Percentiles rank a stretch among this genome's conserved stretches.
Conservation (phyloP, 208 protist species). For the Crithidia fasciculata region DNA sequence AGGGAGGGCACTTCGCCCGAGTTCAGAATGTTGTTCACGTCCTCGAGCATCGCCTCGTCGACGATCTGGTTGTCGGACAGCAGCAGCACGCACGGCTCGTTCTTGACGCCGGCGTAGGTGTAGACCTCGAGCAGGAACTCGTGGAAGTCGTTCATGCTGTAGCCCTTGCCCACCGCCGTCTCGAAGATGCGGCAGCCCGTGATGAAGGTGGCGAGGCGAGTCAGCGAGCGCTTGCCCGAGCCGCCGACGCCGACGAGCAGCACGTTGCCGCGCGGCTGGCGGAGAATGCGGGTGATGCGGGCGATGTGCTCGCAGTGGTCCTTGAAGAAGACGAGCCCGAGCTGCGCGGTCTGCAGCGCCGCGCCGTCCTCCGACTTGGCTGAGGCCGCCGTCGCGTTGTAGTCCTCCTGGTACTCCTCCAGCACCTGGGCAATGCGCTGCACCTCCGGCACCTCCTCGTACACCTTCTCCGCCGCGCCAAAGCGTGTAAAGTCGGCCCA, state of each 20-base stretch:
- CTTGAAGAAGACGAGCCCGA: constrained; percentile 94
- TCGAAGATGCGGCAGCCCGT: constrained; percentile 91
- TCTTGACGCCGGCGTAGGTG: constrained; percentile 89
- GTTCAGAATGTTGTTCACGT: constrained; percentile 98
- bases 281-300: constrained; percentile 95
- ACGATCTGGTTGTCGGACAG: constrained; percentile 97
- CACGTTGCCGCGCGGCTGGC: constrained; percentile 96
- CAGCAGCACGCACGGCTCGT: constrained; percentile 92
- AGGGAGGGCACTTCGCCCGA: constrained; percentile 97
- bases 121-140: constrained; percentile 93
- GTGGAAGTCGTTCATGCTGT: constrained; percentile 93
- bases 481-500: constrained; percentile 96
- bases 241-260: constrained; percentile 98
- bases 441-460: constrained; percentile 90
- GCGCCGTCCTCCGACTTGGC: constrained; percentile 31
- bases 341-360: constrained; percentile 44
- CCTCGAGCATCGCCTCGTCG: constrained; percentile 96
- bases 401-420: constrained; percentile 94
- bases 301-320: constrained; percentile 96
- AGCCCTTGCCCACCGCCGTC: constrained; percentile 93
- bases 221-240: constrained; percentile 96
- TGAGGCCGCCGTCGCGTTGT: constrained; percentile 74
- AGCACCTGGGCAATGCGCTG: constrained; percentile 75
- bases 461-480: constrained; percentile 83
- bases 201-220: constrained; percentile 93